Evolutionary conservation across 495 filamentous ascomycete species (phyloP).

Genomic region (Penicillium flavigenum): DNA sequence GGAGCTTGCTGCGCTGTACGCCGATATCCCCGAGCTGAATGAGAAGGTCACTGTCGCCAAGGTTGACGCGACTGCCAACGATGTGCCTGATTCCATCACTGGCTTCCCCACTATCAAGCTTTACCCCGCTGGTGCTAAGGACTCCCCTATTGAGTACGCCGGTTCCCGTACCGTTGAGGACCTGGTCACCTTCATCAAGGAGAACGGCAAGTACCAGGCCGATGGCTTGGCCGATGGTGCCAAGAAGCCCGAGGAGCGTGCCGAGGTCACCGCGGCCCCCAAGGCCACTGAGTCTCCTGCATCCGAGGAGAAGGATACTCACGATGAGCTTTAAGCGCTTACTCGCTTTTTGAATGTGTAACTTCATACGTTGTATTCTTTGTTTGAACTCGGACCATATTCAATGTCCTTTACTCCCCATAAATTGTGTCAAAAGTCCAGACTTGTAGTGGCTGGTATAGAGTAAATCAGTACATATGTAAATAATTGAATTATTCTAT

Average conservation of each 20-base stretch:
- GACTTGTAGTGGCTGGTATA: not conserved
- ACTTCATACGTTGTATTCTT: conserved; percentile 22
- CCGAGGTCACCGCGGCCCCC: conserved; percentile 27
- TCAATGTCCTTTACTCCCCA: not conserved
- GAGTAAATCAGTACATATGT: not conserved
- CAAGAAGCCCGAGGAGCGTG: conserved; percentile 38
- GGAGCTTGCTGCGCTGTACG: conserved; percentile 81
- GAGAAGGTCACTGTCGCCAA: conserved; percentile 93
- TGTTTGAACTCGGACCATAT: conserved; percentile 17
- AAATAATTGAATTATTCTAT: not conserved
- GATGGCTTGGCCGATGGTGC: conserved; percentile 56
- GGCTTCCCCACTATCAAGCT: conserved; percentile 99
- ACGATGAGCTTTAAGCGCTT: conserved; percentile 46
- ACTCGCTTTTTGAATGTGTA: conserved; percentile 19
- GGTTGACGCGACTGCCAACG: conserved; percentile 95
- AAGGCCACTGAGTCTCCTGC: conserved; percentile 33
- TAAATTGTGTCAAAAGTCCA: too few relatives aligned
- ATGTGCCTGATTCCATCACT: conserved; percentile 93
- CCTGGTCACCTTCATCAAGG: conserved; percentile 87
- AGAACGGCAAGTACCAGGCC: conserved; percentile 86
- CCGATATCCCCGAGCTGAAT: conserved; percentile 63
- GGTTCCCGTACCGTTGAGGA: conserved; percentile 92
- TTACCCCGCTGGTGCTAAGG: conserved; percentile 88
- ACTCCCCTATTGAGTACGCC: conserved; percentile 77
- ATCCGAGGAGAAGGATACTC: conserved; percentile 32